Conservation (phyloP, 257 asterid genomes). For the Solanum chilense region DNA sequence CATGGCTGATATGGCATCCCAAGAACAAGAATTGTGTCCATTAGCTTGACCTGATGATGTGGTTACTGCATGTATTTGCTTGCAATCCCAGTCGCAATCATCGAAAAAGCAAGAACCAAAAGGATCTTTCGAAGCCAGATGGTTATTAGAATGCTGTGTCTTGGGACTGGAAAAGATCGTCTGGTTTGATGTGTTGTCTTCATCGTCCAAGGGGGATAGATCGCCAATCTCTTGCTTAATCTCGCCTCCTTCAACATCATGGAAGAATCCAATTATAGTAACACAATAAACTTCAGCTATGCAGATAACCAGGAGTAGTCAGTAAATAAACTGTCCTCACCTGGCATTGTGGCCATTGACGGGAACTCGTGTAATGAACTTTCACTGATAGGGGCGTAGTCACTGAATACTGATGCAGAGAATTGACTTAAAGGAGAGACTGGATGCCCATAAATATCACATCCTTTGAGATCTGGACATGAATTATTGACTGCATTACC, state of each 20-base stretch:
- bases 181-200: constrained; percentile 16
- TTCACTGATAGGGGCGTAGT: constrained; percentile 19
- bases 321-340: constrained; percentile 13
- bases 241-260: constrained; percentile 18
- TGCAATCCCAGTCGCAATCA: constrained; percentile 19
- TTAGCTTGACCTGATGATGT: constrained; percentile 11
- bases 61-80: constrained; percentile 4
- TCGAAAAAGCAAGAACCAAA: constrained; percentile 27
- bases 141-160: constrained; percentile 15
- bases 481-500: constrained; percentile 8
- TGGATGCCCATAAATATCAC: constrained; percentile 23
- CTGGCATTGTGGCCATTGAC: constrained; percentile 16
- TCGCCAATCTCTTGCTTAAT: constrained; percentile 15
- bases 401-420: constrained; percentile 21
- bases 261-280: neutral
- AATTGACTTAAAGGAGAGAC: constrained; percentile 38
- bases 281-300: neutral
- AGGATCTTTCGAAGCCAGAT: constrained; percentile 18
- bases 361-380: constrained; percentile 32
- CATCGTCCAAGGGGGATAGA: constrained; percentile 7
- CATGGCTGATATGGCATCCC: constrained; percentile 7
- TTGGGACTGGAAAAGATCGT: constrained; percentile 22
- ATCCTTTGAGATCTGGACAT: constrained; percentile 18
- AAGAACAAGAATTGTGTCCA: constrained; percentile 2
- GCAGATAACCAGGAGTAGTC: neutral